Percentiles rank a stretch among this genome's conserved stretches.
Conservation (phyloP, 2,329 filamentous ascomycete genomes). For the Fusarium brachygibbosum region DNA sequence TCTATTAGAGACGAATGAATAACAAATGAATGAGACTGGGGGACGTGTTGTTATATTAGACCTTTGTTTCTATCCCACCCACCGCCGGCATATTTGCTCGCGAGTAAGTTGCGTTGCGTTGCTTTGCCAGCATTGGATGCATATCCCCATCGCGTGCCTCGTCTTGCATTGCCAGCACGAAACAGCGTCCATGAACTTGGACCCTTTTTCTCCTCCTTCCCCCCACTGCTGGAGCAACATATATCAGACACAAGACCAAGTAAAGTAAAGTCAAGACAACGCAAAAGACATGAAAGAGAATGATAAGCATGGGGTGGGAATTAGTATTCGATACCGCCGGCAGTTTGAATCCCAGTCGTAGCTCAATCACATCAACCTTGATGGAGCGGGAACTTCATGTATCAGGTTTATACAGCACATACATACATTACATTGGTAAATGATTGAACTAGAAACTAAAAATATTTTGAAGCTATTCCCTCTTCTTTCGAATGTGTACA, state of each 20-base stretch:
- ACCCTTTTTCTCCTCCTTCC: slow-evolving; percentile 6
- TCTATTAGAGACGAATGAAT: slow-evolving; percentile 7
- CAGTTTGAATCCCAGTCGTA: slow-evolving; percentile 1
- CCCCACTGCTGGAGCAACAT: slow-evolving; percentile 23
- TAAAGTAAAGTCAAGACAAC: neutral
- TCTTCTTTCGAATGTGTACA: too few relatives aligned
- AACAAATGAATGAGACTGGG: too few relatives aligned
- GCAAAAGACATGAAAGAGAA: neutral
- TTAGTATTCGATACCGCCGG: slow-evolving; percentile 38
- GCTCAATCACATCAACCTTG: slow-evolving; percentile 6
- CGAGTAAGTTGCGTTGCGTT: slow-evolving; percentile 12
- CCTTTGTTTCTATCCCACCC: too few relatives aligned
- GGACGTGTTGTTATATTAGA: too few relatives aligned
- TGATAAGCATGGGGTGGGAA: too few relatives aligned
- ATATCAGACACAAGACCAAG: too few relatives aligned
- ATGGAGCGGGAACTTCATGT: slow-evolving; percentile 25
- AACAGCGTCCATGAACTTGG: slow-evolving; percentile 20
- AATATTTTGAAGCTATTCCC: slow-evolving; percentile 7
- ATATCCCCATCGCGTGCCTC: too few relatives aligned
- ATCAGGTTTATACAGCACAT: slow-evolving; percentile 43
- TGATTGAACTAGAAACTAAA: too few relatives aligned
- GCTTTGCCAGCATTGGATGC: too few relatives aligned
- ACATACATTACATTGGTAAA: slow-evolving; percentile 16
- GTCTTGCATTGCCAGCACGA: too few relatives aligned
- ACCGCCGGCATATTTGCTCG: slow-evolving; percentile 20